phyloP scores from a whole-genome alignment of 371 early-diverging fungal genomes.

The Dinochytrium kinnereticum region DNA sequence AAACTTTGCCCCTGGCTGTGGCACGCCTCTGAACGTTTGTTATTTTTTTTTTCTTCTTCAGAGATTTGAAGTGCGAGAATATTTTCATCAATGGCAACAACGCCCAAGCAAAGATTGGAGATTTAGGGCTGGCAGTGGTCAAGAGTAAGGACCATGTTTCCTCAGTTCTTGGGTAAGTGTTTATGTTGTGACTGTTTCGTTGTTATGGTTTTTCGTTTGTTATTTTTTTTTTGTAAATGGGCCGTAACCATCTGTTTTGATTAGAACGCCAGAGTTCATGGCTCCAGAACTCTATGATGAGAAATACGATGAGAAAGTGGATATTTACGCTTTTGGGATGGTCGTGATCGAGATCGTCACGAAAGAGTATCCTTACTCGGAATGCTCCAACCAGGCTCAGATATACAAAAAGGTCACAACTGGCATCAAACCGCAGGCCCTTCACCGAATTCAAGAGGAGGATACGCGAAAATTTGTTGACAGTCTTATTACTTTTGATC shows the following conservation, averaged over 20 bases:
- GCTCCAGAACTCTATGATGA: conserved; percentile 93
- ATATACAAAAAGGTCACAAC: conserved; percentile 83
- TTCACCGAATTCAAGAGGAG: conserved; percentile 54
- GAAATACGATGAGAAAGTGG: conserved; percentile 87
- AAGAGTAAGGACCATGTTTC: conserved; percentile 65
- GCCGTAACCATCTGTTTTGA: conserved; percentile 53
- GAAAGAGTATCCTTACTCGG: conserved; percentile 86
- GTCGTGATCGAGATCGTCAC: conserved; percentile 85
- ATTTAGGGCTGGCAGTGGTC: conserved; percentile 80
- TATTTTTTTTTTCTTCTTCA: background rate
- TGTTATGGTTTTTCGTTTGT: background rate
- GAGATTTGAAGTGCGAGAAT: conserved; percentile 69
- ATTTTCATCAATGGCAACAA: conserved; percentile 90
- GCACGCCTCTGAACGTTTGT: background rate
- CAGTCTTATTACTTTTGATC: conserved; percentile 56
- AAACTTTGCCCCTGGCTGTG: conserved; percentile 31
- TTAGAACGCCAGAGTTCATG: conserved; percentile 91
- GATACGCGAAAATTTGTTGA: conserved; percentile 64
- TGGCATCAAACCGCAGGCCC: conserved; percentile 63
- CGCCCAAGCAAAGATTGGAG: conserved; percentile 91
- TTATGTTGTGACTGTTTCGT: conserved; percentile 24
- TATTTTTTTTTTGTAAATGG: background rate
- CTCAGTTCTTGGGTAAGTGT: conserved; percentile 62
- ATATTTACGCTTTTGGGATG: conserved; percentile 95
- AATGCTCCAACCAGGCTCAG: conserved; percentile 86